Base-by-base conservation (phyloP, 2,329 filamentous ascomycete genomes). In the Epichloe hybrida region DNA sequence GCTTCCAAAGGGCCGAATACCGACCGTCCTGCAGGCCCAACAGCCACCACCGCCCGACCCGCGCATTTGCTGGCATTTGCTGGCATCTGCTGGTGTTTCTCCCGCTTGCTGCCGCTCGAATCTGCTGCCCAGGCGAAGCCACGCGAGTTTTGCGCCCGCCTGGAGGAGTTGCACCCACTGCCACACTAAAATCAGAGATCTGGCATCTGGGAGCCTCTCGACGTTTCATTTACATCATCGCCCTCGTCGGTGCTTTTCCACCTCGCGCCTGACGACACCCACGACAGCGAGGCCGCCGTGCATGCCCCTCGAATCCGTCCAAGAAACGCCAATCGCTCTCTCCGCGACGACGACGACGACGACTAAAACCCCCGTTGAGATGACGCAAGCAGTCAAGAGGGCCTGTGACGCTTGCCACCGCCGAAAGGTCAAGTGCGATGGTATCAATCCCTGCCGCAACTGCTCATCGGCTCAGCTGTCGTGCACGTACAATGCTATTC, bases 361-460 rank as follows among this genome's bases (percentile, higher is more conserved):
- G 21, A 23, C 21, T 5, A 39, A 34, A 48, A 15, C 11, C 46
- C n/a, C 51, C 21, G 8, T 17, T 59, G 63, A 59, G 56, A 74
- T 74, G 74, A 66, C 72, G 42, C 72, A 74, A 56, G 73, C 75
- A 55, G 73, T 78, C 47, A 78, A 78, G 61, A 69, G 81, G 62
- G 83, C 83, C 53, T 86, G 83, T 69, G 83, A 86, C 65, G 82
- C 81, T 60, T 86, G 83, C 64, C 83, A 86, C 71, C 80, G 81
- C 56, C 79, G 83, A 64, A 86, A 86, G 66, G 83, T 86, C 63
- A 86, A 84, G 64, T 86, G 83, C 62, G 81, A 86, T 61, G 81
- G 82, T 52, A 71, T 80, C 62, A 81, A 81, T 59, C 83, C 84
- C 20, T 88, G 84, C 66, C 76, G 79, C 53, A 86, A 86, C 66